Percentiles rank a stretch among this genome's conserved stretches.
phyloP scores from a whole-genome alignment of 805 yeast species.

The Wickerhamiella siamensis region DNA sequence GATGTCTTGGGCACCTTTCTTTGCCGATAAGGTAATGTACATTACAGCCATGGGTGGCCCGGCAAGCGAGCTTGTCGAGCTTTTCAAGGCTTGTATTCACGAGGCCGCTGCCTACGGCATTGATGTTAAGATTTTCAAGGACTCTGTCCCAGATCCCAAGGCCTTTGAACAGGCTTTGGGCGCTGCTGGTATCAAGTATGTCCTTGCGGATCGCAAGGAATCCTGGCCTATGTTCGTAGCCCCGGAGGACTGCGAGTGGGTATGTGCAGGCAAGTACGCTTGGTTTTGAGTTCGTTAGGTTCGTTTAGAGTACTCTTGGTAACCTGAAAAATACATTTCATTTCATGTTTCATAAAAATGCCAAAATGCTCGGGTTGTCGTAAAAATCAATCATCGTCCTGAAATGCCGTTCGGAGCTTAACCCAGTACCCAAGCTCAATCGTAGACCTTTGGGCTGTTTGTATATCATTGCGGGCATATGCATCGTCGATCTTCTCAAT shows the following conservation, averaged over 20 bases:
- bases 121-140: slow-evolving; percentile 9
- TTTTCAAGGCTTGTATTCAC: slow-evolving; percentile 6
- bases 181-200: slow-evolving; percentile 1
- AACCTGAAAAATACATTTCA: no score
- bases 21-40: slow-evolving; percentile 6
- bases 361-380: no score
- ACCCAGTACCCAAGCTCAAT: slow-evolving; percentile 72
- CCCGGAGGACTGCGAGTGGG: slow-evolving; percentile 4
- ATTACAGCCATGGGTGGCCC: slow-evolving; percentile 10
- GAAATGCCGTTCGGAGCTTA: slow-evolving; percentile 43
- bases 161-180: slow-evolving; percentile 7
- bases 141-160: slow-evolving; percentile 4
- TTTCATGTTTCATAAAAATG: no score
- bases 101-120: slow-evolving; percentile 8
- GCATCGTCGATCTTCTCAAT: slow-evolving; percentile 34
- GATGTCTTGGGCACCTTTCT: slow-evolving; percentile 9
- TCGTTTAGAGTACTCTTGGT: no score
- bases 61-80: slow-evolving; percentile 8
- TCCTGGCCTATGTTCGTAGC: slow-evolving; percentile 9
- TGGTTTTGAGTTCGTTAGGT: no score
- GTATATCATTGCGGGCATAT: slow-evolving; percentile 36
- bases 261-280: slow-evolving; percentile 10
- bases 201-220: background rate
- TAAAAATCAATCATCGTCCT: no score
- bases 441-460: slow-evolving; percentile 48